These are phyloP conservation scores for Anastatica hierochuntica DNA, from an alignment of 345 rosid genomes.

Conservation along the genomic window DNA sequence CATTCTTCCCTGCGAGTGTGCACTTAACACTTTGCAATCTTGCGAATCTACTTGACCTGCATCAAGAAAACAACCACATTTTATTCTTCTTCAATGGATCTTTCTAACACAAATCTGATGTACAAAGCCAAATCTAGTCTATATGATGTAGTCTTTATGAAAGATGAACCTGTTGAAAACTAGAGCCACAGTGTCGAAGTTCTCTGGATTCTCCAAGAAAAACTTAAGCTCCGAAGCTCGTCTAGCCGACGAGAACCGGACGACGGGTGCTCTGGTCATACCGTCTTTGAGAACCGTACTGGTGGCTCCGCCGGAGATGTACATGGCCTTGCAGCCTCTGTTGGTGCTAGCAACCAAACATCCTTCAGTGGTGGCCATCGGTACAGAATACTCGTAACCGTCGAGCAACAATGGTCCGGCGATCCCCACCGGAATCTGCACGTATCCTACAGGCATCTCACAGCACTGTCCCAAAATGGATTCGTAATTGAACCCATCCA, in stretches of 20 bases:
- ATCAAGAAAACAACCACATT: neutral
- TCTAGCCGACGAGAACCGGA: conserved; percentile 44
- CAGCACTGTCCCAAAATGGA: conserved; percentile 88
- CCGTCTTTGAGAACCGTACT: conserved; percentile 54
- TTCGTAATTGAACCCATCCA: conserved; percentile 74
- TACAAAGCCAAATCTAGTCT: no score
- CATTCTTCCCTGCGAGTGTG: conserved; percentile 72
- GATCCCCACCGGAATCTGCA: conserved; percentile 87
- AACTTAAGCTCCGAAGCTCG: conserved; percentile 73
- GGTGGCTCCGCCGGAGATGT: conserved; percentile 62
- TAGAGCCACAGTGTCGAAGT: conserved; percentile 55
- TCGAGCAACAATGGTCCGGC: conserved; percentile 88
- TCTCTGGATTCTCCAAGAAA: conserved; percentile 58
- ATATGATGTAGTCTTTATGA: no score
- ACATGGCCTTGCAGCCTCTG: conserved; percentile 86
- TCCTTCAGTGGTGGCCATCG: conserved; percentile 98
- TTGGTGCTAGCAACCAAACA: conserved; percentile 89
- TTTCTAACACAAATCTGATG: neutral
- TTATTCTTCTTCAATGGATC: neutral
- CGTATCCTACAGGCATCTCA: conserved; percentile 93
- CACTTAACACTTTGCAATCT: conserved; percentile 56
- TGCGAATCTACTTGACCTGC: conserved; percentile 75
- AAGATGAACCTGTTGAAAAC: conserved; percentile 55
- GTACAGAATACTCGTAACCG: conserved; percentile 66
- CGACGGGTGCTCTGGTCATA: conserved; percentile 85